A percentile compares a stretch with the other conserved stretches of the same genome.
These are phyloP conservation scores for Salvia sclarea DNA, from an alignment of 305 asterid genomes.

Conservation along the genomic window DNA sequence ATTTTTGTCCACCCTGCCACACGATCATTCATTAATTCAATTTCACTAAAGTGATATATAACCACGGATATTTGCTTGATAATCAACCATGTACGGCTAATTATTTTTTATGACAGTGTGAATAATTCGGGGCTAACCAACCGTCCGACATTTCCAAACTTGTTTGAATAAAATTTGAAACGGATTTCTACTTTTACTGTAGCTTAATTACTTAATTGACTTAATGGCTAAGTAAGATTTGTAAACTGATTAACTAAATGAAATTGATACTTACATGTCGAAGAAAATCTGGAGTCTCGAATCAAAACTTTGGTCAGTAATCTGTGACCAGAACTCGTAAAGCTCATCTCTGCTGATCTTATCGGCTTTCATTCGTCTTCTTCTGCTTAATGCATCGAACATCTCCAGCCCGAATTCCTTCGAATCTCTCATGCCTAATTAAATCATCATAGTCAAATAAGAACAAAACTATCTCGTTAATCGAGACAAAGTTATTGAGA, in stretches of 20 bases:
- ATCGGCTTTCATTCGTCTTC: conserved; percentile 76
- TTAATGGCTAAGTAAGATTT: background rate
- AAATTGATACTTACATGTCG: conserved; percentile 69
- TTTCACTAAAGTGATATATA: background rate
- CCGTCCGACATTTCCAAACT: background rate
- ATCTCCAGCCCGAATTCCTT: conserved; percentile 85
- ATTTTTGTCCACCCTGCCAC: conserved; percentile 77
- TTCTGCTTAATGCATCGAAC: conserved; percentile 84
- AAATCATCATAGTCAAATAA: background rate
- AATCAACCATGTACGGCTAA: conserved; percentile 8
- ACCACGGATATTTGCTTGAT: conserved; percentile 6
- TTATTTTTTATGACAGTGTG: background rate
- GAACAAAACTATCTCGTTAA: conserved; percentile 12
- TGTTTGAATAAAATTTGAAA: background rate
- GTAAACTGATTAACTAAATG: conserved; percentile 18
- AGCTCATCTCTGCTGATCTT: conserved; percentile 83
- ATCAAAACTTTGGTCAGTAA: conserved; percentile 95
- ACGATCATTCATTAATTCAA: background rate
- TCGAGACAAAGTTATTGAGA: background rate
- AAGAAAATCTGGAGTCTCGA: conserved; percentile 96
- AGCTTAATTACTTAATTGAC: conserved; percentile 15
- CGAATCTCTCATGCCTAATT: conserved; percentile 84
- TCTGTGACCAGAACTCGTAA: conserved; percentile 86
- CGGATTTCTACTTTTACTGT: conserved; percentile 20
- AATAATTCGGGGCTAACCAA: background rate